Conservation (phyloP, 331 rosid species). For the Ulmus americana region DNA sequence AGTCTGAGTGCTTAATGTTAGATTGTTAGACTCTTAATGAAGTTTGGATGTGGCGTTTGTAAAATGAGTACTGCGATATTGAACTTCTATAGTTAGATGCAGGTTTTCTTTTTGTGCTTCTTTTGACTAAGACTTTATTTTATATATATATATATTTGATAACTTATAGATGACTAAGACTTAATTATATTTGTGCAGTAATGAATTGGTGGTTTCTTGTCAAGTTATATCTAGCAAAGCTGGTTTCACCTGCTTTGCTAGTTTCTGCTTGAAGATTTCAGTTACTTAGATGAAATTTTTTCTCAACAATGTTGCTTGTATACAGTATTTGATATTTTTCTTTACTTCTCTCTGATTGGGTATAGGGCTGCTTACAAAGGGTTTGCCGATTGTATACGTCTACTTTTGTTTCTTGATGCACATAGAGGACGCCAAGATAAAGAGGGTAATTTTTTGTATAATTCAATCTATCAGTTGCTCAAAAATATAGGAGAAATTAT, state of each 20-base stretch:
- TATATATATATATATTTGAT: too few relatives aligned
- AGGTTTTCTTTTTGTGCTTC: too few relatives aligned
- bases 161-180: background rate
- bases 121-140: too few relatives aligned
- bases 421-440: constrained; percentile 86
- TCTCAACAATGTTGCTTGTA: background rate
- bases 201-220: background rate
- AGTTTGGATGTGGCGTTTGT: background rate
- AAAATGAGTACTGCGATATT: too few relatives aligned
- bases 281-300: background rate
- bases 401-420: constrained; percentile 85
- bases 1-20: background rate
- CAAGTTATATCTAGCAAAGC: background rate
- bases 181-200: background rate
- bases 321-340: background rate
- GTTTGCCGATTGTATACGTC: constrained; percentile 88
- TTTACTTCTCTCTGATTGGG: constrained; percentile 18
- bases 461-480: constrained; percentile 4
- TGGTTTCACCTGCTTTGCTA: constrained; percentile 2
- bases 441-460: constrained; percentile 52
- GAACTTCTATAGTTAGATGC: too few relatives aligned
- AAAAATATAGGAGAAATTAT: background rate
- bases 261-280: background rate
- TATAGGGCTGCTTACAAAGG: constrained; percentile 99
- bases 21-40: background rate